Evolutionary conservation across 2,329 filamentous ascomycete species (phyloP), one percentile per base, ranked within the genome.

Genomic region (Stemphylium beticola): DNA sequence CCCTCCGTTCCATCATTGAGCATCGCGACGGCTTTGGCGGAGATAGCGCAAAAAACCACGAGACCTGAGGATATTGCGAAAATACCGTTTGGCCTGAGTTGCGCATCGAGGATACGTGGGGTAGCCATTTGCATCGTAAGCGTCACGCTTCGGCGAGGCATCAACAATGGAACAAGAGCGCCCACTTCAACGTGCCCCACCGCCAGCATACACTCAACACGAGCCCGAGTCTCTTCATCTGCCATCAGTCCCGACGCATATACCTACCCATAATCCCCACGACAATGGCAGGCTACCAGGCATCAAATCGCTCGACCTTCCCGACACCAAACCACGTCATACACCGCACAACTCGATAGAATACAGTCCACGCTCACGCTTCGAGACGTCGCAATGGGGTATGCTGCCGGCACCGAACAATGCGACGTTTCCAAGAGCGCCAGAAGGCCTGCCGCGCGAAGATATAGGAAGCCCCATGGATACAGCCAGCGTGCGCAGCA

Each of bases 391-490:
- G 54, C 61, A 71, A 70, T 71, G 69, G 57, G 62, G 65, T 31
- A 55, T 64, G 38, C 55, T 72, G 46, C 65, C 71, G 31, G 58
- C 66, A 2, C 54, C 71, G 52, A 60, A 57, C 54, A 66, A 61
- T 50, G 52, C 65, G 48, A 58, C 62, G 9, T 74, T 76, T 36
- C 71, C 74, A 5, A 58, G 63, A 37, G 72, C 71, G 42, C 74
- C 73, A 15, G 67, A 74, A 6, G 65, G 66, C 8, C 40, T 62
- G 2, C 62, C 67, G 58, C 44, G 49, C 60, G 69, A 57, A 39
- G 73, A 74, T 7, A 67, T 79, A 29, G 72, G 72, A 17, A 81
- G 79, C 58, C 78, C 79, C 4, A 76, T 77, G 60, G 68, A 80
- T 51, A 77, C 73, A 6, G 76, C 74, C 20, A 80, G 78, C 60